phyloP scores from a whole-genome alignment of 2,329 filamentous ascomycete species.

The Cladorrhinum sp. region DNA sequence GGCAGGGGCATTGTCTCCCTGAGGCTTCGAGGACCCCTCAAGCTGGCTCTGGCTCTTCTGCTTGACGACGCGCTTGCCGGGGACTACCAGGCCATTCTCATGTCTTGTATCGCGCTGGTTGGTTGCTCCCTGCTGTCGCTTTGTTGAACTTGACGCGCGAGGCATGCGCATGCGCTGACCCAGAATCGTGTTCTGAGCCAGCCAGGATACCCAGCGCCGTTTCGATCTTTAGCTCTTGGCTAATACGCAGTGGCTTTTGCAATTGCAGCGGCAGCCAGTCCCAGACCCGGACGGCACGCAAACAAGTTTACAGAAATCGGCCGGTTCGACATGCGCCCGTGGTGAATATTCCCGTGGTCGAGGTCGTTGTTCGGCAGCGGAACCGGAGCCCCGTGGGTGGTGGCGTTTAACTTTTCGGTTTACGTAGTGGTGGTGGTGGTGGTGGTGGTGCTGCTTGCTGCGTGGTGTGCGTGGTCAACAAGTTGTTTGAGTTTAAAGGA shows the following conservation, averaged over 20 bases:
- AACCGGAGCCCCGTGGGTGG: not conserved
- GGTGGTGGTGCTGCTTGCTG: slow-evolving; percentile 12
- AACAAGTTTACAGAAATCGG: slow-evolving; percentile 4
- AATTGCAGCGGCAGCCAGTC: slow-evolving; percentile 6
- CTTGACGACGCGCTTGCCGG: slow-evolving; percentile 59
- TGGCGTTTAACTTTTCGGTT: not conserved
- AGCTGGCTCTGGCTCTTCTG: slow-evolving; percentile 47
- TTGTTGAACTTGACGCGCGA: slow-evolving; percentile 57
- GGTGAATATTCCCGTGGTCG: slow-evolving; percentile 1
- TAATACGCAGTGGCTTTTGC: not conserved
- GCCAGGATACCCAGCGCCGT: slow-evolving; percentile 26
- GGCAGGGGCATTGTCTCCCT: slow-evolving; percentile 27
- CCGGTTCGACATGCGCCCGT: slow-evolving; percentile 12
- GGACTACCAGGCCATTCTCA: slow-evolving; percentile 82
- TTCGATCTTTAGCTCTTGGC: not conserved
- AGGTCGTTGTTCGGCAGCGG: slow-evolving; percentile 5
- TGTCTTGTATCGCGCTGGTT: slow-evolving; percentile 72
- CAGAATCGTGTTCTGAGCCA: slow-evolving; percentile 46
- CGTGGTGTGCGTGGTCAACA: not conserved
- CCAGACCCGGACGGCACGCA: slow-evolving; percentile 17
- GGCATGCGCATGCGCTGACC: slow-evolving; percentile 53
- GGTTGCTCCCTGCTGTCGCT: slow-evolving; percentile 60
- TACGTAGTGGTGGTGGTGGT: not conserved
- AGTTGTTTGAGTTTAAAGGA: slow-evolving; percentile 21
- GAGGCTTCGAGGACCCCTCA: slow-evolving; percentile 35